phyloP scores from a whole-genome alignment of 768 basidiomycete species.

The Rhizopogon vinicolor region DNA sequence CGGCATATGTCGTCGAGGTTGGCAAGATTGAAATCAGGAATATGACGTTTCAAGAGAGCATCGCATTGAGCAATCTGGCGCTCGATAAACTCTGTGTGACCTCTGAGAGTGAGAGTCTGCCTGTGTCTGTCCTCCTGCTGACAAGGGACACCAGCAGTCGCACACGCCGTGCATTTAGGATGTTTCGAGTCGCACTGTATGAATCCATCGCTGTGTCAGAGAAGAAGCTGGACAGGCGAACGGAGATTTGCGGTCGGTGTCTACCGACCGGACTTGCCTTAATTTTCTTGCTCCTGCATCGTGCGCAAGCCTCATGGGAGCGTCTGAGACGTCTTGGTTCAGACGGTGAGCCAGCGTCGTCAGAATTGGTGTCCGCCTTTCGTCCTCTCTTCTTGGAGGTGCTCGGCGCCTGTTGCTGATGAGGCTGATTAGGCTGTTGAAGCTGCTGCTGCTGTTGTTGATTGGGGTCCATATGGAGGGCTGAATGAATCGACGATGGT shows the following conservation, averaged over 20 bases:
- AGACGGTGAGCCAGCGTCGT: constrained; percentile 50
- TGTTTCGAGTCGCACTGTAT: constrained; percentile 86
- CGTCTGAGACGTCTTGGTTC: constrained; percentile 80
- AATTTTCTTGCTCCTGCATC: constrained; percentile 96
- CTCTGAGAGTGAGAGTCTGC: constrained; percentile 80
- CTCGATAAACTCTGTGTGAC: constrained; percentile 80
- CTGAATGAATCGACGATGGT: constrained; percentile 53
- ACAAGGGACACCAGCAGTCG: constrained; percentile 73
- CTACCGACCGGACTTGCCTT: constrained; percentile 72
- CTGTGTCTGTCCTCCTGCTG: constrained; percentile 87
- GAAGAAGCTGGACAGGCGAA: constrained; percentile 34
- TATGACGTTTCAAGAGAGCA: constrained; percentile 69
- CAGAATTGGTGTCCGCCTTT: constrained; percentile 53
- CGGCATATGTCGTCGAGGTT: constrained; percentile 60
- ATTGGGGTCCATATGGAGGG: constrained; percentile 65
- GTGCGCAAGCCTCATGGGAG: constrained; percentile 88
- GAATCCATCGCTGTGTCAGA: constrained; percentile 21
- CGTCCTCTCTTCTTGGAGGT: constrained; percentile 49
- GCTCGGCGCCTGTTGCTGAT: constrained; percentile 31
- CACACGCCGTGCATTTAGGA: constrained; percentile 81
- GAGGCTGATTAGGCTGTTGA: constrained; percentile 31
- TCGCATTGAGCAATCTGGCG: constrained; percentile 75
- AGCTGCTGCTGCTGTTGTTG: constrained; percentile 46
- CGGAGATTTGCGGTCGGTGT: constrained; percentile 84
- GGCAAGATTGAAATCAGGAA: constrained; percentile 62